Percentiles rank a stretch among this genome's conserved stretches.
phyloP scores from a whole-genome alignment of 257 asterid species.

The Forsythia viridissima region DNA sequence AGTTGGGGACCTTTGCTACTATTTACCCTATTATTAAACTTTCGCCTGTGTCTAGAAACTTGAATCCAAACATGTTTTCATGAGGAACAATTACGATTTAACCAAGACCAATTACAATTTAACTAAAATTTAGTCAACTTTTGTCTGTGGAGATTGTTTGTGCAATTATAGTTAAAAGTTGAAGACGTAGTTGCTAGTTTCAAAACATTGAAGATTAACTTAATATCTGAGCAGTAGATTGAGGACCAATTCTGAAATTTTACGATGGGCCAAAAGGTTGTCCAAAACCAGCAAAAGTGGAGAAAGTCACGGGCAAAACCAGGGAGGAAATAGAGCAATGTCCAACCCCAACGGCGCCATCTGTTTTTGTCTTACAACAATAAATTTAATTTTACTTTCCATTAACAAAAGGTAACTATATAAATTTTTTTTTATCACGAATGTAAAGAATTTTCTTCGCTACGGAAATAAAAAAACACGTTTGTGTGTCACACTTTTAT shows the following conservation, averaged over 20 bases:
- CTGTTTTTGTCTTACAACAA: neutral
- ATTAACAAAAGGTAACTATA: too few relatives aligned
- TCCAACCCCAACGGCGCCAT: neutral
- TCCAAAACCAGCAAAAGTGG: neutral
- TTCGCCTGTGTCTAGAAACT: constrained; percentile 22
- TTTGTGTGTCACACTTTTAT: too few relatives aligned
- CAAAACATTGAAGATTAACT: neutral
- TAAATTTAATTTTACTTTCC: too few relatives aligned
- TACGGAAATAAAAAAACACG: too few relatives aligned
- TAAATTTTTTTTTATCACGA: too few relatives aligned
- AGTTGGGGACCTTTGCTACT: too few relatives aligned
- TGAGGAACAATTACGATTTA: neutral
- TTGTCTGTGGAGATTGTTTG: neutral
- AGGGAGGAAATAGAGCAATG: neutral
- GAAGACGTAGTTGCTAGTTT: neutral
- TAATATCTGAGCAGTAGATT: neutral
- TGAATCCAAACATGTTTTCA: neutral
- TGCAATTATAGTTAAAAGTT: too few relatives aligned
- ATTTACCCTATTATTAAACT: too few relatives aligned
- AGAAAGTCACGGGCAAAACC: neutral
- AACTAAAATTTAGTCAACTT: too few relatives aligned
- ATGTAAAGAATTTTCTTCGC: too few relatives aligned
- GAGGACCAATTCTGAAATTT: neutral
- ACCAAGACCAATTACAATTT: too few relatives aligned
- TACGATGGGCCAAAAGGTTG: neutral